Evolutionary conservation across 257 asterid species (phyloP).

Genomic region (Lithospermum erythrorhizon): DNA sequence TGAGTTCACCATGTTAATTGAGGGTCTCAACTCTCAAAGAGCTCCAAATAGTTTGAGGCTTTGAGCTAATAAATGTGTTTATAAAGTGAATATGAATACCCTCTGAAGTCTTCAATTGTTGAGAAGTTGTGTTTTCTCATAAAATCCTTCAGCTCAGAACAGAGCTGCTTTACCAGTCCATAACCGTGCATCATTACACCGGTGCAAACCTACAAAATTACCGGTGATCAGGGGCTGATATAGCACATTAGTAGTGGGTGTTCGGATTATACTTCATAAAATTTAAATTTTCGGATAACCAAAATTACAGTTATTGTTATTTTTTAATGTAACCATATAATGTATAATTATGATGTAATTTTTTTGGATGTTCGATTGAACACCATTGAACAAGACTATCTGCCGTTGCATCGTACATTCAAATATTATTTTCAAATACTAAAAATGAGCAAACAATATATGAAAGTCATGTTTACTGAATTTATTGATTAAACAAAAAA

Average conservation of each 20-base stretch:
- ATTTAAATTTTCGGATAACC: no score
- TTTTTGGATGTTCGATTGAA: no score
- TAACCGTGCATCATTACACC: conserved; percentile 97
- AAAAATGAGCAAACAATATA: neutral
- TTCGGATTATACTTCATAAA: no score
- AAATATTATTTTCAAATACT: neutral
- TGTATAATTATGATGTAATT: no score
- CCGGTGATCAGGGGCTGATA: no score
- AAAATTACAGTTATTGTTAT: no score
- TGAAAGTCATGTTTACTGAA: no score
- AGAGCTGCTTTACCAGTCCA: conserved; percentile 67
- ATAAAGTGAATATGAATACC: conserved; percentile 31
- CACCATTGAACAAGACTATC: no score
- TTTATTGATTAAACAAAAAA: no score
- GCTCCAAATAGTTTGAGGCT: neutral
- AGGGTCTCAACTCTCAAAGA: neutral
- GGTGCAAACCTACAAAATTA: conserved; percentile 56
- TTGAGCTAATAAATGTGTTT: neutral
- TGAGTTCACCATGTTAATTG: neutral
- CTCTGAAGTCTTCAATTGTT: conserved; percentile 69
- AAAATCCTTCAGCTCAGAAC: conserved; percentile 78
- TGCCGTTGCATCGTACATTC: no score
- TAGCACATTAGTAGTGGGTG: no score
- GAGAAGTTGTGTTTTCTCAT: conserved; percentile 70
- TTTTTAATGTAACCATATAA: no score